A percentile compares a stretch with the other conserved stretches of the same genome.
Conservation (phyloP, 169 alveolate species). For the Toxoplasma gondii region DNA sequence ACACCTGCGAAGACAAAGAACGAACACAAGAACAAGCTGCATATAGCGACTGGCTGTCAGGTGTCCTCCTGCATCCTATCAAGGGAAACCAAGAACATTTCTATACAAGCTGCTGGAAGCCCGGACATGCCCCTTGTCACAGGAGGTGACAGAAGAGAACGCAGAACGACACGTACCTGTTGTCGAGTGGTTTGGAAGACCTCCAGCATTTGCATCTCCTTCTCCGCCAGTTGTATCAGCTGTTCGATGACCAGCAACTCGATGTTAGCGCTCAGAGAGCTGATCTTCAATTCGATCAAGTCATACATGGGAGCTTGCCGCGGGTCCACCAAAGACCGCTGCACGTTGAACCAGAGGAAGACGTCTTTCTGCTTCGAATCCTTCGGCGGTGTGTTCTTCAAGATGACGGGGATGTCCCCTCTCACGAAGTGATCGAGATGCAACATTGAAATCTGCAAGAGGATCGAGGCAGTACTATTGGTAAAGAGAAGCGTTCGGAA, state of each 20-base stretch:
- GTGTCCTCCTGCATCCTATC: no score
- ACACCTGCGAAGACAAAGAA: background rate
- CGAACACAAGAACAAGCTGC: background rate
- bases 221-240: constrained; percentile 82
- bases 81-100: background rate
- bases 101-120: background rate
- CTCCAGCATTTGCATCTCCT: constrained; percentile 76
- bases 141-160: background rate
- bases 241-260: constrained; percentile 89
- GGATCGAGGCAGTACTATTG: constrained; percentile 27
- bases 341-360: constrained; percentile 67
- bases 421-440: constrained; percentile 87
- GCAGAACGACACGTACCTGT: background rate
- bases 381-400: constrained; percentile 73
- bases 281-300: constrained; percentile 75
- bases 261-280: constrained; percentile 87
- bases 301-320: constrained; percentile 83
- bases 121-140: background rate
- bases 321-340: constrained; percentile 71
- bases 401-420: constrained; percentile 89
- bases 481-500: constrained; percentile 43
- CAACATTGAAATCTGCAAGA: constrained; percentile 42
- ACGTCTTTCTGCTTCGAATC: constrained; percentile 46
- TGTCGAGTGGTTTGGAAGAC: constrained; percentile 25
- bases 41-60: no score